Conservation (phyloP, 2,329 filamentous ascomycete genomes). For the Alternaria brassicicola region DNA sequence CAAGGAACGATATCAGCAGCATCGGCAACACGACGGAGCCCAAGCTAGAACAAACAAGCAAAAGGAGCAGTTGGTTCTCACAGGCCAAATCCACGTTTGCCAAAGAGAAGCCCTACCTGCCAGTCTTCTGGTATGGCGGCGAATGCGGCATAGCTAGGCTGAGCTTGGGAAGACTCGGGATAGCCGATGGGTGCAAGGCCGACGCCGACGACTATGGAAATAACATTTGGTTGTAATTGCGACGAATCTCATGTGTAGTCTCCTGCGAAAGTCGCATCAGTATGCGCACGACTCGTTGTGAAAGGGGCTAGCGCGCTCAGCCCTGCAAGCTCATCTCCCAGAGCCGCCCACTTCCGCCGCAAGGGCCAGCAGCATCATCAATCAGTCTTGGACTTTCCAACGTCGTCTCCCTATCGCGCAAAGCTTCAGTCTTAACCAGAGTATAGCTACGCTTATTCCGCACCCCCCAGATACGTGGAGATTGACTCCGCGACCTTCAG, state of each 20-base stretch:
- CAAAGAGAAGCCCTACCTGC: too few relatives aligned
- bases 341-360: conserved; percentile 26
- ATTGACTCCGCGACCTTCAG: conserved; percentile 3
- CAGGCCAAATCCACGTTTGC: too few relatives aligned
- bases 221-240: neutral
- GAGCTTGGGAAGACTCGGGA: neutral
- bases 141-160: neutral
- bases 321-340: conserved; percentile 25
- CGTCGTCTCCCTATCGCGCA: conserved; percentile 4
- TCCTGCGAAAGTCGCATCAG: neutral
- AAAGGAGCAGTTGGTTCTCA: too few relatives aligned
- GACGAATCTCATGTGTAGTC: neutral
- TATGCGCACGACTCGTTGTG: neutral
- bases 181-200: neutral
- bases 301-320: conserved; percentile 15
- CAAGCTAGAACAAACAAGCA: too few relatives aligned
- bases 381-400: conserved; percentile 12
- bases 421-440: conserved; percentile 20
- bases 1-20: too few relatives aligned
- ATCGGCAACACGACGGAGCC: too few relatives aligned
- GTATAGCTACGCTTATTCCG: conserved; percentile 20
- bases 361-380: conserved; percentile 6
- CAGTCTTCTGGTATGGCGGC: neutral
- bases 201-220: neutral
- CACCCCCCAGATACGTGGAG: conserved; percentile 1